These are phyloP conservation scores for Urochloa ruziziensis DNA, from an alignment of 176 grass and related monocot species.

Conservation along the genomic window DNA sequence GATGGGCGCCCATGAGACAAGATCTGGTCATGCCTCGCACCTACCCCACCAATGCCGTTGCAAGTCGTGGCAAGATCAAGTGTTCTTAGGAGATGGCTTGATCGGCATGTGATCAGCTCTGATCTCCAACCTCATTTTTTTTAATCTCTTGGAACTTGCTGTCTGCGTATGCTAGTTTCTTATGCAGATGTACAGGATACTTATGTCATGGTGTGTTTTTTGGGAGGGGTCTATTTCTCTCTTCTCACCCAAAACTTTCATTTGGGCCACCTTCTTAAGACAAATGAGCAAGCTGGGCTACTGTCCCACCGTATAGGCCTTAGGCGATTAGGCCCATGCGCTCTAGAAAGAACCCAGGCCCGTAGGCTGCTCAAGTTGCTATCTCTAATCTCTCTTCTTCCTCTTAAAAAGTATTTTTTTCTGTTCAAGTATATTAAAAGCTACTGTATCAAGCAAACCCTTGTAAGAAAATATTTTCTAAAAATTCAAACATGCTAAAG, in stretches of 20 bases:
- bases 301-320: too few relatives aligned
- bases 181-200: not conserved
- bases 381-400: too few relatives aligned
- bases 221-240: not conserved
- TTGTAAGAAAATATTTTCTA: not conserved
- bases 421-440: too few relatives aligned
- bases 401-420: not conserved
- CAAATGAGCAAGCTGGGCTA: not conserved
- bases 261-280: not conserved
- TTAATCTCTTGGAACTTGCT: not conserved
- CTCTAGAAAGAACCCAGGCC: not conserved
- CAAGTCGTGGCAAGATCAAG: slow-evolving; percentile 29
- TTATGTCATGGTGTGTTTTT: too few relatives aligned
- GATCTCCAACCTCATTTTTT: not conserved
- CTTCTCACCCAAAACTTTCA: too few relatives aligned
- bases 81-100: slow-evolving; percentile 12
- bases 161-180: not conserved
- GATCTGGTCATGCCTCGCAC: slow-evolving; percentile 45
- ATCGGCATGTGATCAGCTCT: slow-evolving; percentile 14
- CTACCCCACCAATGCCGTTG: slow-evolving; percentile 9
- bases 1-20: slow-evolving; percentile 24
- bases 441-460: not conserved
- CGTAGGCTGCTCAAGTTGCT: not conserved
- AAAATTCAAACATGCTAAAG: not conserved
- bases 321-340: not conserved